phyloP scores from a whole-genome alignment of 345 rosid species.

The Jatropha curcas region DNA sequence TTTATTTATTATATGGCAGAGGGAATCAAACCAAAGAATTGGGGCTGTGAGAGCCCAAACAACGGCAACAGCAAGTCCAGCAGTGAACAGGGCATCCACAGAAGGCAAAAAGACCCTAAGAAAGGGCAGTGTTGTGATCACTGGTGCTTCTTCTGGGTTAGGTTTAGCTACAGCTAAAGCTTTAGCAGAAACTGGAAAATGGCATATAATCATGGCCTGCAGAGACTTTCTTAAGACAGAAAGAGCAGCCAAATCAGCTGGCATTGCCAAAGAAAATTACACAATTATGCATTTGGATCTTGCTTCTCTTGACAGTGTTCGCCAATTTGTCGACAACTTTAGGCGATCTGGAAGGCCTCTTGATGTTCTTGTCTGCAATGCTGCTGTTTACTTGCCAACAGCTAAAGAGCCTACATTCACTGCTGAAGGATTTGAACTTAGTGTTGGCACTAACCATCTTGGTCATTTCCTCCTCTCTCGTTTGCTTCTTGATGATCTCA shows the following conservation, averaged over 20 bases:
- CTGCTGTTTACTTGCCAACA: constrained; percentile 89
- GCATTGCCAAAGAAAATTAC: constrained; percentile 78
- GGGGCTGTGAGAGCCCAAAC: constrained; percentile 66
- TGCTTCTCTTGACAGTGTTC: constrained; percentile 85
- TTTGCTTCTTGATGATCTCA: constrained; percentile 74
- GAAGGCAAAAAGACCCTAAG: constrained; percentile 76
- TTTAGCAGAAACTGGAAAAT: constrained; percentile 80
- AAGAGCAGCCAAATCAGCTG: constrained; percentile 82
- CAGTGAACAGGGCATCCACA: constrained; percentile 35
- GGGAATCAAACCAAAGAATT: constrained; percentile 45
- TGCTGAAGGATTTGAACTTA: constrained; percentile 93
- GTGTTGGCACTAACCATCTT: constrained; percentile 96
- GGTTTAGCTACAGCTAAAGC: constrained; percentile 88
- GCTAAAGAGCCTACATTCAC: constrained; percentile 88
- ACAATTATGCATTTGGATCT: constrained; percentile 93
- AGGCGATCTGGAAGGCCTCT: constrained; percentile 63
- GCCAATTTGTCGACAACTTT: constrained; percentile 76
- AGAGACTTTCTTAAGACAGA: constrained; percentile 91
- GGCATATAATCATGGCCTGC: constrained; percentile 93
- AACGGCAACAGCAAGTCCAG: constrained; percentile 57
- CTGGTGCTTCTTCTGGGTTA: constrained; percentile 86
- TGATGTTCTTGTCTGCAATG: constrained; percentile 91
- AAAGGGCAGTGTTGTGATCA: constrained; percentile 68
- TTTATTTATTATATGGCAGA: constrained; percentile 37
- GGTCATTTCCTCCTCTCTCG: constrained; percentile 90